Base-by-base conservation (phyloP, 345 rosid species). In the Brassica napus region DNA sequence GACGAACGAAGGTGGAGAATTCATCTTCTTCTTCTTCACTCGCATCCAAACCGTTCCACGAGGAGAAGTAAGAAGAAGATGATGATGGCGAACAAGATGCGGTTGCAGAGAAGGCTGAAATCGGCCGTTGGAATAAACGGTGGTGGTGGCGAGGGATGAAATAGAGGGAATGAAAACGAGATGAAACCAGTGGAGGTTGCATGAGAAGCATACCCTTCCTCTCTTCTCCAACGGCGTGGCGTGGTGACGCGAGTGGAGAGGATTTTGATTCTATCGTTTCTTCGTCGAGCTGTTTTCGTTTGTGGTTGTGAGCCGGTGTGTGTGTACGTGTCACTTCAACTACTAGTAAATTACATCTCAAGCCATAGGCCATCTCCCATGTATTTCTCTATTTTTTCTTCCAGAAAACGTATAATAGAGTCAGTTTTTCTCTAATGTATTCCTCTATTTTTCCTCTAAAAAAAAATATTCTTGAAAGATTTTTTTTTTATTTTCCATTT, bases 161-260 rank as follows among this genome's bases (percentile, higher is more conserved):
- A 63, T 74, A 80, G 69, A 84, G 65, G 8, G 89, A 79, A 44
- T 86, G 83, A 61, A 88, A 84, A 65, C 89, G 90, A 73, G 85
- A 58, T 15, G 89, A 83, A 3, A 84, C 59, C 0, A 90, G 87
- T 1, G 88, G 91, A 16, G 89, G 85, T 26, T 81, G 86, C 58
- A 87, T 78, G 67, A 85, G 83, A 72, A 89, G 82, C 89, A 84
- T 88, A 31, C 44, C 75, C 77, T 58, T 69, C 52, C 35, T 78
- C 60, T 74, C 68, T 55, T 79, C 78, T 69, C 3, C 9, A 70
- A 84, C 58, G 79, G 76, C 57, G 76, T 74, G 72, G 83, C 23
- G 23, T 21, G 23, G 23, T 55, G 72, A 69, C 78, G 54, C 59
- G 16, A 55, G 69, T 21, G 35, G 59, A 65, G 28, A 26, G 11